Base-by-base conservation (phyloP, 768 basidiomycete species). In the Lyophyllum decastes region DNA sequence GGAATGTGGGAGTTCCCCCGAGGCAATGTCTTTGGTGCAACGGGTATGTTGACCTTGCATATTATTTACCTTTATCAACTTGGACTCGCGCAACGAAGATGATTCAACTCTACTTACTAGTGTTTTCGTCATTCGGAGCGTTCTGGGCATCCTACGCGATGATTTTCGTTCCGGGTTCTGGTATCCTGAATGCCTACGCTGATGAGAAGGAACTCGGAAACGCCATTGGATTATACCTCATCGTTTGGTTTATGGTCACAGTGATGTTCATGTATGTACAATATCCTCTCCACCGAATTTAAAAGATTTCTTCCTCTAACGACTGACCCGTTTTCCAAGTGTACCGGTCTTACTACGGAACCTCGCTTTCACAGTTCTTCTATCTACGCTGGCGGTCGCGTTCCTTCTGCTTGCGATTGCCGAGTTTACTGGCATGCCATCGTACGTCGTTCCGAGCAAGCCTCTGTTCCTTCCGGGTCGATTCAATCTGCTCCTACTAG, bases 91-190 rank as follows among this genome's bases (percentile, higher is more conserved):
- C 52, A n/a, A n/a, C 43, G 41, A 26, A 46, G 12, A 43, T 30
- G 52, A 21, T 4, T 38, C 16, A n/a, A n/a, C n/a, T n/a, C n/a
- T n/a, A n/a, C n/a, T n/a, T n/a, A n/a, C 26, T 60, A 88, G 90
- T 84, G 0, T 90, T 92, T 73, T 75, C 86, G 1, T 84, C 83
- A 2, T 92, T 87, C 57, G 90, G 90, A 27, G 82, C 81, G 0
- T 92, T 92, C 76, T 92, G 90, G 90, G 76, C 91, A 77, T 90
- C 90, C 2, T 91, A 83, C 54, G 88, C 82, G 7, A 77, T 82
- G 0, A 84, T 92, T 55, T 76, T 85, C 67, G 82, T 89, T 44
- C 91, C 90, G 0, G 75, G 76, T 19, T 79, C 80, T 0, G 88
- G 89, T 2, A 74, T 92, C 43, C 43, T 67, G 4, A 66, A 72